phyloP scores from a whole-genome alignment of 1,284 basidiomycete species.

The Sparassis latifolia region DNA sequence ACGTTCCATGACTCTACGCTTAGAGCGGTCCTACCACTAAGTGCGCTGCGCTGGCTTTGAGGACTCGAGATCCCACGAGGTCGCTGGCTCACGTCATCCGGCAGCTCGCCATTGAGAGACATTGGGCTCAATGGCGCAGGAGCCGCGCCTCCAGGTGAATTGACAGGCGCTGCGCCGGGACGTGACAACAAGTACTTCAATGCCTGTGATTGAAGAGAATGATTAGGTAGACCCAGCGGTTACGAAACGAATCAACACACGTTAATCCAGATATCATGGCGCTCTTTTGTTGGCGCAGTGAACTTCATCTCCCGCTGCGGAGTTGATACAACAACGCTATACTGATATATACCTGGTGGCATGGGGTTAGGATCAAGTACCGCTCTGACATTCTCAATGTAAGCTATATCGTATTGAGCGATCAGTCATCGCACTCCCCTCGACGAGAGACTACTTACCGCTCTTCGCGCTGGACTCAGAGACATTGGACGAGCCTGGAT shows the following conservation, averaged over 20 bases:
- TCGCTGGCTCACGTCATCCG: conserved; percentile 46
- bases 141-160: conserved; percentile 36
- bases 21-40: conserved; percentile 41
- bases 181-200: conserved; percentile 79
- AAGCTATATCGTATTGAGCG: conserved; percentile 51
- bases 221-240: background rate
- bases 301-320: conserved; percentile 96
- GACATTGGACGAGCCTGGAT: conserved; percentile 84
- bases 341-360: conserved; percentile 88
- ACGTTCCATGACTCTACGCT: conserved; percentile 60
- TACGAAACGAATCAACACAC: conserved; percentile 37
- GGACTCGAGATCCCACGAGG: conserved; percentile 48
- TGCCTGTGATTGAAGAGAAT: conserved; percentile 43
- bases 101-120: conserved; percentile 39
- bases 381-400: conserved; percentile 86
- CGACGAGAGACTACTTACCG: conserved; percentile 50
- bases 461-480: conserved; percentile 95
- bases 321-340: conserved; percentile 91
- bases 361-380: conserved; percentile 90
- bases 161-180: conserved; percentile 40
- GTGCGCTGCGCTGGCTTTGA: conserved; percentile 60
- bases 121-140: conserved; percentile 49
- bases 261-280: conserved; percentile 95
- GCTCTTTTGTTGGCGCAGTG: conserved; percentile 88
- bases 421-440: conserved; percentile 1